Evolutionary conservation across 169 alveolate genomes (phyloP), one percentile per base, ranked within the genome.

Genomic region (Babesia divergens): DNA sequence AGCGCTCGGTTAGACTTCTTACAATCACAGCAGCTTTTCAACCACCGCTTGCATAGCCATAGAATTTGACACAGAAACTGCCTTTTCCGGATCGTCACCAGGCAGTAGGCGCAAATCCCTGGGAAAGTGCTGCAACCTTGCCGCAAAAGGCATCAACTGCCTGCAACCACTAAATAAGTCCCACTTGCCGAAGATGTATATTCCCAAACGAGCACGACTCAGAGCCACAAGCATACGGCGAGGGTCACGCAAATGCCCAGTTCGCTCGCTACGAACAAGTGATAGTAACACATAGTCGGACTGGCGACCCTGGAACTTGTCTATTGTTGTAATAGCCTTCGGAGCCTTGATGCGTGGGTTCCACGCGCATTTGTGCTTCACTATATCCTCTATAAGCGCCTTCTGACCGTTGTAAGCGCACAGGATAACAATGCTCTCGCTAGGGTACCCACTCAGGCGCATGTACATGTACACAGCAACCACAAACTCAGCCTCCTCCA

Each of bases 381-480:
- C 62, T 7, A 93, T 87, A 42, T 94, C 96, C 58, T 84, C 82
- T 32, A 94, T 74, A 55, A 93, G 90, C 40, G 90, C 94, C 76
- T 92, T 94, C 89, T 95, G 98, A 0, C 98, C 98, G 72, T 94
- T 95, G 84, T 95, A 95, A 8, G 97, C 84, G 24, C 97, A 91
- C 49, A 95, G 76, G 35, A 95, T 89, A 40, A 93, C 82, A 59
- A 95, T 94, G 60, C 68, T 64, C 29, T 77, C 90, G 14, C 91
- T 90, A 8, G 93, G 89, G 62, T 93, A 91, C 8, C 97, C 97
- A 43, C 92, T 56, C 28, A 93, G 74, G 16, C 98, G 90, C 97
- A 95, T 93, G 81, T 90, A 92, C 95, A 93, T 92, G 87, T 84
- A 95, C 51, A 93, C 71, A 13, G 96, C 95, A 42, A 95, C 97